phyloP scores from a whole-genome alignment of 805 yeast species.

The Metschnikowia koreensis region DNA sequence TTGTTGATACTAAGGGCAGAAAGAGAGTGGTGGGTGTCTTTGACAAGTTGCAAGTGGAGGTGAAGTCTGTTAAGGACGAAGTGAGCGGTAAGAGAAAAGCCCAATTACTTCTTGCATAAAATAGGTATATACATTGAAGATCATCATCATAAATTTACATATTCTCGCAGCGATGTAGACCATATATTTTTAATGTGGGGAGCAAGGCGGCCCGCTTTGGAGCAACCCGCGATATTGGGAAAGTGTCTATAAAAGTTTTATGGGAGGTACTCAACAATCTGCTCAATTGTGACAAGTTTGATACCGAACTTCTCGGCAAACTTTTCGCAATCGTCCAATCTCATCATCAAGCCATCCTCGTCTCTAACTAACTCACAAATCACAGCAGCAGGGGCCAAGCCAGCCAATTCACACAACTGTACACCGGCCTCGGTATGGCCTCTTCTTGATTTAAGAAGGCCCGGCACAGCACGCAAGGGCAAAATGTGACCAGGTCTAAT shows the following conservation, averaged over 20 bases:
- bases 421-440: slow-evolving; percentile 99
- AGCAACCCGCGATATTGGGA: not conserved
- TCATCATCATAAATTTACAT: not conserved
- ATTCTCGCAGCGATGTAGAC: not conserved
- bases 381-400: slow-evolving; percentile 81
- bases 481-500: slow-evolving; percentile 92
- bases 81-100: slow-evolving; percentile 92
- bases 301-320: slow-evolving; percentile 63
- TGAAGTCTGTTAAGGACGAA: slow-evolving; percentile 79
- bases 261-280: slow-evolving; percentile 53
- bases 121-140: not conserved
- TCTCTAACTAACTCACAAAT: slow-evolving; percentile 94
- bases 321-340: slow-evolving; percentile 77
- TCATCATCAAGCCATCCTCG: slow-evolving; percentile 93
- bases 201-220: not conserved
- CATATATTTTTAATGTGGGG: not conserved
- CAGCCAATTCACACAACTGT: slow-evolving; percentile 75
- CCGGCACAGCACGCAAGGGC: slow-evolving; percentile 88
- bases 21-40: slow-evolving; percentile 64
- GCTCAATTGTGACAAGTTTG: slow-evolving; percentile 77
- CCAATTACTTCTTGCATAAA: slow-evolving; percentile 57
- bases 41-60: slow-evolving; percentile 81
- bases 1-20: slow-evolving; percentile 47
- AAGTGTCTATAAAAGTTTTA: not conserved
- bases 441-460: slow-evolving; percentile 73